Evolutionary conservation across 768 basidiomycete species (phyloP).

Genomic region (Dentipellis fragilis): DNA sequence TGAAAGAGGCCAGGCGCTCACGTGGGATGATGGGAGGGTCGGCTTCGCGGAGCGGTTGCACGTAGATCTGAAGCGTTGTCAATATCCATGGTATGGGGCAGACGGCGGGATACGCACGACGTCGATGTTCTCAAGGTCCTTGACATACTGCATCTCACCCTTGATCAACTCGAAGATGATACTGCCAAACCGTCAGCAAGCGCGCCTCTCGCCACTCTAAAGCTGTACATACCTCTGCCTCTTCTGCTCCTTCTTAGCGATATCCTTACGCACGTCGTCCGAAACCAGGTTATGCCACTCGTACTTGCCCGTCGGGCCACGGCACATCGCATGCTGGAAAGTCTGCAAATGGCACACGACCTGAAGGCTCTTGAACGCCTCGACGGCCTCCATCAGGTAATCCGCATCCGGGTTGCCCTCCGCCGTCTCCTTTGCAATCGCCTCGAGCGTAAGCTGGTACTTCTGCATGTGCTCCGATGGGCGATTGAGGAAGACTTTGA

Average conservation of each 20-base stretch:
- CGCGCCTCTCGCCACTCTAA: neutral
- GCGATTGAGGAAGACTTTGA: slow-evolving; percentile 71
- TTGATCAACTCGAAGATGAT: slow-evolving; percentile 93
- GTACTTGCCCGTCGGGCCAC: slow-evolving; percentile 69
- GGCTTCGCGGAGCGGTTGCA: slow-evolving; percentile 59
- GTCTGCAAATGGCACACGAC: slow-evolving; percentile 74
- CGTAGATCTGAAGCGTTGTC: slow-evolving; percentile 53
- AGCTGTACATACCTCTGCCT: slow-evolving; percentile 62
- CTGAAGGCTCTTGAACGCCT: slow-evolving; percentile 75
- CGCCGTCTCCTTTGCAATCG: slow-evolving; percentile 75
- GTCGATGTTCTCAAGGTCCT: slow-evolving; percentile 81
- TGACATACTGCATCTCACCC: slow-evolving; percentile 92
- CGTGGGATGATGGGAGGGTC: slow-evolving; percentile 72
- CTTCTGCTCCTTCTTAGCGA: slow-evolving; percentile 70
- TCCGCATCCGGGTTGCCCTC: slow-evolving; percentile 75
- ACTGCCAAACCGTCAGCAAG: slow-evolving; percentile 26
- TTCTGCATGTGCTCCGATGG: slow-evolving; percentile 78
- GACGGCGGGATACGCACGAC: slow-evolving; percentile 34
- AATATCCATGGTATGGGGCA: neutral
- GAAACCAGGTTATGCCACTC: slow-evolving; percentile 88
- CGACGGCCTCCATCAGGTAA: slow-evolving; percentile 74
- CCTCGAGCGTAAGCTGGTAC: slow-evolving; percentile 78
- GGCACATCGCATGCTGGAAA: slow-evolving; percentile 85
- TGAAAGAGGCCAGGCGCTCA: slow-evolving; percentile 64
- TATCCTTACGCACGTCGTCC: slow-evolving; percentile 45